These are phyloP conservation scores for Gnomoniopsis sp. DNA, from an alignment of 2,329 filamentous ascomycete genomes.

Conservation along the genomic window DNA sequence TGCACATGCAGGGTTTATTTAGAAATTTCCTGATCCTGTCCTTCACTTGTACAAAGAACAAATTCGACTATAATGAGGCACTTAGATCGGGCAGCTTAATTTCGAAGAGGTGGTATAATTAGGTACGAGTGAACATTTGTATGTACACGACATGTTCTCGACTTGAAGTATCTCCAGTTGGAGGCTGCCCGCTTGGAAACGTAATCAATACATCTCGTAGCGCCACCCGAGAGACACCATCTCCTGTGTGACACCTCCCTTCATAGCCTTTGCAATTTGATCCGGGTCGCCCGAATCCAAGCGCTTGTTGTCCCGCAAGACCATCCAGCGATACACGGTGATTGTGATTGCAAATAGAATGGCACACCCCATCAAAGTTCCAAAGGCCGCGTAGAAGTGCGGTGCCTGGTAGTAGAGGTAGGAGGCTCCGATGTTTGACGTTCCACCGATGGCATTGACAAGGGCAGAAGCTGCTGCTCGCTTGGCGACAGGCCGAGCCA, in stretches of 20 bases:
- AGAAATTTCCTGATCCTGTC: too few relatives aligned
- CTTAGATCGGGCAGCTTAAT: too few relatives aligned
- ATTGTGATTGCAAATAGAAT: slow-evolving; percentile 31
- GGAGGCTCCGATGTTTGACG: slow-evolving; percentile 32
- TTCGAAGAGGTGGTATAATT: too few relatives aligned
- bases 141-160: too few relatives aligned
- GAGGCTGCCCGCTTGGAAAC: too few relatives aligned
- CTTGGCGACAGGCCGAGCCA: slow-evolving; percentile 38
- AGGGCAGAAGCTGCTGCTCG: slow-evolving; percentile 38
- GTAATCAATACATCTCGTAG: slow-evolving; percentile 38
- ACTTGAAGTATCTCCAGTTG: too few relatives aligned
- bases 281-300: slow-evolving; percentile 34
- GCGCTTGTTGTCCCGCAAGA: slow-evolving; percentile 35
- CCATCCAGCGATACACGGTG: slow-evolving; percentile 34
- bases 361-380: slow-evolving; percentile 32
- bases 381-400: slow-evolving; percentile 40
- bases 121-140: too few relatives aligned
- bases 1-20: too few relatives aligned
- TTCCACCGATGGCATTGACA: slow-evolving; percentile 35
- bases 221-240: slow-evolving; percentile 40
- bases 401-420: slow-evolving; percentile 34
- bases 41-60: too few relatives aligned
- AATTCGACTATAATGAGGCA: too few relatives aligned
- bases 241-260: slow-evolving; percentile 39
- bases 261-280: slow-evolving; percentile 35